Base-by-base conservation (phyloP, 176 grass and related monocot genomes). In the Pontederia crassipes region DNA sequence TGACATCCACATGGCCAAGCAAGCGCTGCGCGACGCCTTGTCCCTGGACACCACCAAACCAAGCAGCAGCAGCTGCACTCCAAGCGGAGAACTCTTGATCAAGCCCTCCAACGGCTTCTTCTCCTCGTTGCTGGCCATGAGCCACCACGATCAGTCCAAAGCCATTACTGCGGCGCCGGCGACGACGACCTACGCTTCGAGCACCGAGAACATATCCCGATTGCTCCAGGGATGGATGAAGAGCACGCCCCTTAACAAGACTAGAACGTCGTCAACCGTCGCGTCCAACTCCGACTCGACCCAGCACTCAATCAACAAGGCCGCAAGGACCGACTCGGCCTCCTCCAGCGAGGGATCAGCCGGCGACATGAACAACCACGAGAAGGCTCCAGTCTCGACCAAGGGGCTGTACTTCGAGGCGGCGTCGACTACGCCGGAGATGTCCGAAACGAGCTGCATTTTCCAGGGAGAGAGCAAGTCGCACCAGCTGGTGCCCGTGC, bases 151-250 rank as follows among this genome's bases (percentile, higher is more conserved):
- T 4, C 29, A 35, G 29, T 35, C 29, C 29, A 35, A 2, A 35
- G 4, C 29, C 4, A 4, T 35, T 35, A 35, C 29, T 4, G 29
- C 53, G 53, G 53, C 2, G 12, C 11, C 6, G 3, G 9, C 24
- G 1, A 12, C 24, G 0, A 11, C 57, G n/a, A 13, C 60, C 1
- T 62, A 62, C 7, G 60, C 60, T 10, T 62, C 60, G 8, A 62
- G 60, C 40, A 62, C 60, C 3, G 60, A 62, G 60, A 62, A 62
- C 60, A 62, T 62, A 27, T 45, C 40, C 2, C 60, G 60, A 47
- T 16, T 62, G 15, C 60, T 62, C 40, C 60, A 62, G 28, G 60
- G n/a, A 0, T 62, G 60, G 60, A 62, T 47, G 60, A 62, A 62
- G 60, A 2, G n/a, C 6, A 13, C 57, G 4, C 14, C 1, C 8